phyloP scores from a whole-genome alignment of 108 stramenopile species.

The Conticribra guillardii region DNA sequence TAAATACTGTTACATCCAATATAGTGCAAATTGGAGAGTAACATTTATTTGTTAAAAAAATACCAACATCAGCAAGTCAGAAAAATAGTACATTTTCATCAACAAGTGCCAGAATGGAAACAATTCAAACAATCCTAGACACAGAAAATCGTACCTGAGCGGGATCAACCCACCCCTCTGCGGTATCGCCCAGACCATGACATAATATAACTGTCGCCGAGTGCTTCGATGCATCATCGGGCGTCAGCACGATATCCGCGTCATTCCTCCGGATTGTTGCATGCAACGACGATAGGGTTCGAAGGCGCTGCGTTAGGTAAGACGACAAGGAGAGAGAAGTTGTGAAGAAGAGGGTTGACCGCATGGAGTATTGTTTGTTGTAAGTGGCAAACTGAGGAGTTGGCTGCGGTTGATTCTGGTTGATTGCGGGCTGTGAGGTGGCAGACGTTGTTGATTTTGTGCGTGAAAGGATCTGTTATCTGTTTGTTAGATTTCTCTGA shows the following conservation, averaged over 20 bases:
- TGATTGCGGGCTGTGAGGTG: too few relatives aligned
- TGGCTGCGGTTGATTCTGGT: too few relatives aligned
- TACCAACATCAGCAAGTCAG: not conserved
- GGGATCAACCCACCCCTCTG: slow-evolving; percentile 62
- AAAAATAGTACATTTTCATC: too few relatives aligned
- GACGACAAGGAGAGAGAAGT: slow-evolving; percentile 26
- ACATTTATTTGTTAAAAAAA: not conserved
- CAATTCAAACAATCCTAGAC: too few relatives aligned
- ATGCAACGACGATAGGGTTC: slow-evolving; percentile 6
- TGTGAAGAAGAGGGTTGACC: slow-evolving; percentile 29
- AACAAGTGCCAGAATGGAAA: too few relatives aligned
- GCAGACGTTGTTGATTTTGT: too few relatives aligned
- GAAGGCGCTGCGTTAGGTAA: slow-evolving; percentile 2
- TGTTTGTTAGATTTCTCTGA: too few relatives aligned
- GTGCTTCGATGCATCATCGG: slow-evolving; percentile 19
- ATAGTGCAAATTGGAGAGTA: not conserved
- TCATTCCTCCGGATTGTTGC: slow-evolving; percentile 15
- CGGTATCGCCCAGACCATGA: slow-evolving; percentile 72
- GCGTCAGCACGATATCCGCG: slow-evolving; percentile 30
- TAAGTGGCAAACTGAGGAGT: too few relatives aligned
- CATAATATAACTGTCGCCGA: slow-evolving; percentile 57
- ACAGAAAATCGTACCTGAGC: slow-evolving; percentile 23
- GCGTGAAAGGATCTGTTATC: too few relatives aligned
- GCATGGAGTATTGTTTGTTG: slow-evolving; percentile 22
- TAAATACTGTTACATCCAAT: slow-evolving; percentile 21